Percentiles rank a stretch among this genome's conserved stretches.
Evolutionary conservation across 2,329 filamentous ascomycete genomes (phyloP).

Genomic region (Tolypocladium pustulatum): DNA sequence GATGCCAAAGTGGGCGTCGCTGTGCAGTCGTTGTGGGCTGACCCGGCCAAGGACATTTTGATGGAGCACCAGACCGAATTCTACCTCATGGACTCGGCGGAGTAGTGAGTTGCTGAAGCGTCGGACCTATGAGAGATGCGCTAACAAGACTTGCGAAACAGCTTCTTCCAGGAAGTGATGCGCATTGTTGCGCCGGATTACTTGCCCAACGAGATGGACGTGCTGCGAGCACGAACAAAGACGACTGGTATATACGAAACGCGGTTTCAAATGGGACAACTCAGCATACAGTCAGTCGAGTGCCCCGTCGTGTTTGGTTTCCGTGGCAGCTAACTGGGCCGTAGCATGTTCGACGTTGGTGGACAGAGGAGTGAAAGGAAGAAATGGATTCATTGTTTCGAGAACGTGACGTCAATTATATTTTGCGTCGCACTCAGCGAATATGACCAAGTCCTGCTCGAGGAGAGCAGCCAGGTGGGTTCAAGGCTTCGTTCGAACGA

Average conservation of each 20-base stretch:
- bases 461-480: conserved; percentile 90
- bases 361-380: conserved; percentile 95
- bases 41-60: conserved; percentile 69
- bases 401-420: conserved; percentile 98
- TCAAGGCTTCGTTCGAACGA: not conserved
- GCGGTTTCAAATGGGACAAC: conserved; percentile 93
- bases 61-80: conserved; percentile 96
- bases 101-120: conserved; percentile 59
- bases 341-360: conserved; percentile 97
- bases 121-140: not conserved
- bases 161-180: conserved; percentile 89
- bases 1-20: conserved; percentile 74
- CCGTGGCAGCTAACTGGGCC: conserved; percentile 9
- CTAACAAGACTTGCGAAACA: conserved; percentile 25
- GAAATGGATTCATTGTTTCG: conserved; percentile 99
- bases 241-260: conserved; percentile 99
- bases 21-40: conserved; percentile 80
- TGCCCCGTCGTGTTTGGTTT: not conserved
- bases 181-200: conserved; percentile 80
- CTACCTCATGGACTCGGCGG: conserved; percentile 97
- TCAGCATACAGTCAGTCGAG: conserved; percentile 85
- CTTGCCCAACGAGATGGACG: conserved; percentile 87
- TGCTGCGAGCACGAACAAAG: conserved; percentile 90
- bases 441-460: conserved; percentile 92
- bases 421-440: conserved; percentile 97